Percentiles rank a stretch among this genome's conserved stretches.
Conservation (phyloP, 179 eudicot species). For the Spinacia oleracea region DNA sequence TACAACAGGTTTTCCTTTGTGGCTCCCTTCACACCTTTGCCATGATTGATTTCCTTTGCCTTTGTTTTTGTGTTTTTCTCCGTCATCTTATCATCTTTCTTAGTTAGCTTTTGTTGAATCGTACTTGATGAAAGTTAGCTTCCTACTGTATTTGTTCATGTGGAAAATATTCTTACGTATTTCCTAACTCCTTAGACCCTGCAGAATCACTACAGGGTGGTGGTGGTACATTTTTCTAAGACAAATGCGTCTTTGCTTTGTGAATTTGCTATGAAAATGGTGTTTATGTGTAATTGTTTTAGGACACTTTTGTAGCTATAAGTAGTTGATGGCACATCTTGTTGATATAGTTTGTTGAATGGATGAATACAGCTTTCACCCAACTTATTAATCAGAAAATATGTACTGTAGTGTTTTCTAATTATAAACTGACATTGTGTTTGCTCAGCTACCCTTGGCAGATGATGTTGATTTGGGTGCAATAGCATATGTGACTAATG, state of each 20-base stretch:
- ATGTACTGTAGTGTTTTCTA: not conserved
- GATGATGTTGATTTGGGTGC: conserved; percentile 63
- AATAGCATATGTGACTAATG: conserved; percentile 72
- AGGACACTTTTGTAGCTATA: not conserved
- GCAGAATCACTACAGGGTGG: not conserved
- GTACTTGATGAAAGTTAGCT: not conserved
- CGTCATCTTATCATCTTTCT: not conserved
- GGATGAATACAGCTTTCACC: not conserved
- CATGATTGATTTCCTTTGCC: no score
- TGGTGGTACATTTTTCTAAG: not conserved
- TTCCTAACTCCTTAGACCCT: not conserved
- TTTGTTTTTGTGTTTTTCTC: not conserved
- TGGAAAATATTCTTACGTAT: not conserved
- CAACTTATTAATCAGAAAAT: not conserved
- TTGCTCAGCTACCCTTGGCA: conserved; percentile 73
- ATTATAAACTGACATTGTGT: not conserved
- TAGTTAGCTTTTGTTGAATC: not conserved
- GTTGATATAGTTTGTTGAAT: not conserved
- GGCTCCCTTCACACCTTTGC: no score
- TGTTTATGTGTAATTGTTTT: not conserved
- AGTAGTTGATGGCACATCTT: not conserved
- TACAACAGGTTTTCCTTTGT: no score
- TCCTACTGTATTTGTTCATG: not conserved
- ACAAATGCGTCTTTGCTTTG: not conserved
- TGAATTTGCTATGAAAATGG: not conserved